phyloP scores from a whole-genome alignment of 345 rosid species.

The Eucalyptus microcorys region DNA sequence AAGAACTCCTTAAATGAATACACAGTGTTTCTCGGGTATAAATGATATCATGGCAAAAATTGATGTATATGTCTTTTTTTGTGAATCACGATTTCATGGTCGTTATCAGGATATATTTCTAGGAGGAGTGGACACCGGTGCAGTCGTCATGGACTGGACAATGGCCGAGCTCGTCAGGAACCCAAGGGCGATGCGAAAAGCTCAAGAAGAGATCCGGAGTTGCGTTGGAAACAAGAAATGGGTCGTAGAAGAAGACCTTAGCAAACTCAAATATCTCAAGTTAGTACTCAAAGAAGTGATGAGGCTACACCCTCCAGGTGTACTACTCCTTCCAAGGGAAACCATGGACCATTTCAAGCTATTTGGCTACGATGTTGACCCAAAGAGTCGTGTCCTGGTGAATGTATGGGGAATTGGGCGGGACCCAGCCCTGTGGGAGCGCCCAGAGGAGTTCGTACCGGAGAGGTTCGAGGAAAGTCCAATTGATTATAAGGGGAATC shows the following conservation, averaged over 20 bases:
- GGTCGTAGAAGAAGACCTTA: constrained; percentile 13
- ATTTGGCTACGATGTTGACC: constrained; percentile 13
- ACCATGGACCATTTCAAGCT: constrained; percentile 18
- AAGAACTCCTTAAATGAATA: not conserved
- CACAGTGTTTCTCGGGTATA: not conserved
- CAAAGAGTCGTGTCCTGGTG: constrained; percentile 16
- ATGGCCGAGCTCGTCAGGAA: not conserved
- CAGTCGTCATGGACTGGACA: not conserved
- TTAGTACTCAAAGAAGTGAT: constrained; percentile 36
- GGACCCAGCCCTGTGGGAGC: constrained; percentile 12
- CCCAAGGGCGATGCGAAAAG: not conserved
- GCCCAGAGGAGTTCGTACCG: constrained; percentile 29
- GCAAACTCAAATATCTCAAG: constrained; percentile 22
- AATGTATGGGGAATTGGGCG: constrained; percentile 32
- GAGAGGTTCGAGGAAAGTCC: constrained; percentile 22
- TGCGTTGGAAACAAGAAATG: constrained; percentile 2
- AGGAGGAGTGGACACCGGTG: not conserved
- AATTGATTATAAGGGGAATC: constrained; percentile 23
- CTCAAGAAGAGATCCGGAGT: constrained; percentile 16
- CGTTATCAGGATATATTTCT: not conserved
- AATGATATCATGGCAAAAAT: not conserved
- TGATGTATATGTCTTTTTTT: not conserved
- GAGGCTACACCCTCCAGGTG: constrained; percentile 40
- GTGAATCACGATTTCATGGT: not conserved
- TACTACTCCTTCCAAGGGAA: constrained; percentile 33